Conservation (phyloP, 1,284 basidiomycete genomes). For the Naganishia albida region DNA sequence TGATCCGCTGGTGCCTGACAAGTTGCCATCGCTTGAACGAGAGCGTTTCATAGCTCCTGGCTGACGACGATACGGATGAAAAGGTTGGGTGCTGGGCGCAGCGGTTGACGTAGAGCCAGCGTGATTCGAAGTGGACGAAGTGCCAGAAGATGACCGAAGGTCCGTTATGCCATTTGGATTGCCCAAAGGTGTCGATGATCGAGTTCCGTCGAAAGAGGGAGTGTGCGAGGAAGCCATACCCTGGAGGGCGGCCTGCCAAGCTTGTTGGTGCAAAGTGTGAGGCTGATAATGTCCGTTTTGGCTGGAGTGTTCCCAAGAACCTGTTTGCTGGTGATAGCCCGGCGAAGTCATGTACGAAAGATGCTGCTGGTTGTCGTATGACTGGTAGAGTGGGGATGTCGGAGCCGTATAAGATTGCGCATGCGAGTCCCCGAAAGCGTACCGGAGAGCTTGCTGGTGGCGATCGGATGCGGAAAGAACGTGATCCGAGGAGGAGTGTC, state of each 20-base stretch:
- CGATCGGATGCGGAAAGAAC: neutral
- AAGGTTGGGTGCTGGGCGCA: constrained; percentile 3
- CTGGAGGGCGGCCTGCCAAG: constrained; percentile 27
- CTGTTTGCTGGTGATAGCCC: constrained; percentile 6
- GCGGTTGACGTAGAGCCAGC: neutral
- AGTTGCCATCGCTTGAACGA: constrained; percentile 14
- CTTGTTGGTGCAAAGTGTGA: constrained; percentile 12
- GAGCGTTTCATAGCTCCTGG: constrained; percentile 20
- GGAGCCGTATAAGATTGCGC: neutral
- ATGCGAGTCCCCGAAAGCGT: neutral
- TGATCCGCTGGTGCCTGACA: constrained; percentile 1
- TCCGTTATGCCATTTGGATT: neutral
- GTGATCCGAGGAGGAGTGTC: constrained; percentile 13
- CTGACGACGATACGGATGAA: constrained; percentile 30
- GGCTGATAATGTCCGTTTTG: neutral
- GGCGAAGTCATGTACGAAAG: constrained; percentile 2
- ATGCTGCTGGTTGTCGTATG: neutral
- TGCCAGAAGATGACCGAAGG: constrained; percentile 7
- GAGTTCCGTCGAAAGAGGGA: constrained; percentile 8
- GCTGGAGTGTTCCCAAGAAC: neutral
- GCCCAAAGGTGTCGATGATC: constrained; percentile 13
- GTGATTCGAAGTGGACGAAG: constrained; percentile 10
- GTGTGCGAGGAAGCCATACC: constrained; percentile 12
- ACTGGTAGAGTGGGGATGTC: neutral
- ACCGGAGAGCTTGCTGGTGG: neutral